A percentile compares a stretch with the other conserved stretches of the same genome.
phyloP scores from a whole-genome alignment of 768 basidiomycete genomes.

The Hericium rajendrae region DNA sequence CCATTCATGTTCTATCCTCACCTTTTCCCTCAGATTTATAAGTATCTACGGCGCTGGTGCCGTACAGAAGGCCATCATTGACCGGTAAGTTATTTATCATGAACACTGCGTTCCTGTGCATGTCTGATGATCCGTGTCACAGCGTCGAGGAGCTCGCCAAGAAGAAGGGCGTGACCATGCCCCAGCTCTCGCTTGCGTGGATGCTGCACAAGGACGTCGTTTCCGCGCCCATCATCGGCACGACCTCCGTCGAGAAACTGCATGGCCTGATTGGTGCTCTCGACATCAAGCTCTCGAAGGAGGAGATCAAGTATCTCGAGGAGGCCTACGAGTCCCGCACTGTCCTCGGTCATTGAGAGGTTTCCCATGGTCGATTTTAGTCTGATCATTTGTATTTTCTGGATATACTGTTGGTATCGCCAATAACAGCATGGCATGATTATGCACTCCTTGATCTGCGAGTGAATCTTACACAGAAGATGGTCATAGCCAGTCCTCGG shows the following conservation, averaged over 20 bases:
- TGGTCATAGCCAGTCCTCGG: too few species aligned
- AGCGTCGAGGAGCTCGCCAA: slow-evolving; percentile 25
- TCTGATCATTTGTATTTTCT: too few species aligned
- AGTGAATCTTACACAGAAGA: too few species aligned
- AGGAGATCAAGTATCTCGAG: slow-evolving; percentile 31
- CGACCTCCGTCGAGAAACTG: not conserved
- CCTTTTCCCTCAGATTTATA: not conserved
- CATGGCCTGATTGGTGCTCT: slow-evolving; percentile 11
- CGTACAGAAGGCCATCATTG: not conserved
- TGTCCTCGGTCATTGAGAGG: slow-evolving; percentile 17
- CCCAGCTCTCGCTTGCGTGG: slow-evolving; percentile 29
- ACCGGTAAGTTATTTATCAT: not conserved
- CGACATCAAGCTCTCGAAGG: slow-evolving; percentile 27
- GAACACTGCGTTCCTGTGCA: not conserved
- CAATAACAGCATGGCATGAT: too few species aligned
- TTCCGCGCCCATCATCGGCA: not conserved
- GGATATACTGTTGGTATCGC: too few species aligned
- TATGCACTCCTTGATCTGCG: too few species aligned
- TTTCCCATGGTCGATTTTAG: too few species aligned
- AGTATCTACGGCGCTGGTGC: not conserved
- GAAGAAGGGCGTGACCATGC: slow-evolving; percentile 24
- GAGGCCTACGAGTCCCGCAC: slow-evolving; percentile 24
- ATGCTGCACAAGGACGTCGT: slow-evolving; percentile 11
- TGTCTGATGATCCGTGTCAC: not conserved
- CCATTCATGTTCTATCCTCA: not conserved